phyloP scores from a whole-genome alignment of 140 eudicot genomes.

The Ambrosia hybrid region DNA sequence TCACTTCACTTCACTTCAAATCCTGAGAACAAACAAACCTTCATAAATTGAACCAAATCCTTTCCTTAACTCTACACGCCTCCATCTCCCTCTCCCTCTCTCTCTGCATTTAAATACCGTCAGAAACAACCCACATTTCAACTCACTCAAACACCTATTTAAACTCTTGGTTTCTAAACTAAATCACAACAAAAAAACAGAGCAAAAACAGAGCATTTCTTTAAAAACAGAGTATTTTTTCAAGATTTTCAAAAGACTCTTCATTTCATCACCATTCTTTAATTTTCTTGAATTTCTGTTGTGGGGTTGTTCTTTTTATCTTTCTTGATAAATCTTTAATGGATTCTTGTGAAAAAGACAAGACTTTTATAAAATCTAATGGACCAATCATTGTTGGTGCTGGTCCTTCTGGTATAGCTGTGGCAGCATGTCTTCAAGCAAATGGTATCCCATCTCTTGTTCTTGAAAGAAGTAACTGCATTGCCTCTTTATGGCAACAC shows the following conservation, averaged over 20 bases:
- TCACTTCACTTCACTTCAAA: constrained; percentile 32
- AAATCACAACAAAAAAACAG: neutral
- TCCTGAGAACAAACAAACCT: constrained; percentile 51
- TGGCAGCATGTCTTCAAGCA: constrained; percentile 67
- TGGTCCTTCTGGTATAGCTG: constrained; percentile 95
- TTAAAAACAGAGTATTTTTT: constrained; percentile 18
- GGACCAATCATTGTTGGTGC: constrained; percentile 93
- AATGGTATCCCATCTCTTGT: constrained; percentile 62
- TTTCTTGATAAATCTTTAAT: constrained; percentile 23
- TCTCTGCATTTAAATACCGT: constrained; percentile 47
- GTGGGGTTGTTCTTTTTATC: constrained; percentile 14
- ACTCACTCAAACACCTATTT: constrained; percentile 35
- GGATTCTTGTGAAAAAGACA: constrained; percentile 46
- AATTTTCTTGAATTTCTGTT: neutral
- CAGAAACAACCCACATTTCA: constrained; percentile 34
- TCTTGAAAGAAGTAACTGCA: constrained; percentile 81
- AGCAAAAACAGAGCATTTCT: constrained; percentile 35
- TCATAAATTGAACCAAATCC: constrained; percentile 67
- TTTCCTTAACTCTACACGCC: constrained; percentile 82
- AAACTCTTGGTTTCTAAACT: constrained; percentile 30
- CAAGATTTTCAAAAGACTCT: constrained; percentile 9
- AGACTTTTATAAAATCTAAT: constrained; percentile 26
- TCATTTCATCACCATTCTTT: neutral
- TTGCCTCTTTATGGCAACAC: constrained; percentile 92
- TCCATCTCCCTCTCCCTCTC: constrained; percentile 44